A percentile compares a stretch with the other conserved stretches of the same genome.
Conservation (phyloP, 2,329 filamentous ascomycete species). For the Blastomyces emzantsi region DNA sequence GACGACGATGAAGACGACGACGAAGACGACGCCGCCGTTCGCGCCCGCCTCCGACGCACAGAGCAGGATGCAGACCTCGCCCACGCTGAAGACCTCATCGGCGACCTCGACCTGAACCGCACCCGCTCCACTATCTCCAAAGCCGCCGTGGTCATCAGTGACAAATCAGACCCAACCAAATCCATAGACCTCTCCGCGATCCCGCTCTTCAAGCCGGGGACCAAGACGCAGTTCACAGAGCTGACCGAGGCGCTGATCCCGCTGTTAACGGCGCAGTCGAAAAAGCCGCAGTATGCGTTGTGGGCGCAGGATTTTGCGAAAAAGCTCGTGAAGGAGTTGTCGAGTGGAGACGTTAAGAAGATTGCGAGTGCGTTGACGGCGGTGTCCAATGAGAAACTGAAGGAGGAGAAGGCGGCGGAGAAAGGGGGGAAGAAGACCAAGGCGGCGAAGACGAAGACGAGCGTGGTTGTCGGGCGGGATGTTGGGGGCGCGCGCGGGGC, state of each 20-base stretch:
- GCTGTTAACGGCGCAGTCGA: slow-evolving; percentile 62
- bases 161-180: slow-evolving; percentile 65
- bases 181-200: slow-evolving; percentile 73
- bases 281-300: slow-evolving; percentile 82
- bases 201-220: slow-evolving; percentile 78
- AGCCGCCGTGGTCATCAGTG: slow-evolving; percentile 52
- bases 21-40: slow-evolving; percentile 62
- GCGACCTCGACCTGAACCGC: slow-evolving; percentile 61
- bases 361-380: slow-evolving; percentile 79
- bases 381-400: slow-evolving; percentile 94
- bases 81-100: slow-evolving; percentile 88
- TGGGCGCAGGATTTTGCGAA: slow-evolving; percentile 90
- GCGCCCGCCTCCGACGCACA: slow-evolving; percentile 63
- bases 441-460: slow-evolving; percentile 90
- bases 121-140: slow-evolving; percentile 51
- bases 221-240: slow-evolving; percentile 75
- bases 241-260: slow-evolving; percentile 72
- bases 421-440: slow-evolving; percentile 96
- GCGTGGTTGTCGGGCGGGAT: slow-evolving; percentile 55
- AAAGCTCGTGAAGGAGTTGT: slow-evolving; percentile 75
- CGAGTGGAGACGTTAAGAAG: slow-evolving; percentile 95
- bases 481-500: slow-evolving; percentile 36
- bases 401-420: slow-evolving; percentile 89
- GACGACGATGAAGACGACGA: slow-evolving; percentile 56
- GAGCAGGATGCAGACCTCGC: slow-evolving; percentile 84